These are phyloP conservation scores for Phytophthora fragariae DNA, from an alignment of 352 stramenopile species.

Conservation along the genomic window DNA sequence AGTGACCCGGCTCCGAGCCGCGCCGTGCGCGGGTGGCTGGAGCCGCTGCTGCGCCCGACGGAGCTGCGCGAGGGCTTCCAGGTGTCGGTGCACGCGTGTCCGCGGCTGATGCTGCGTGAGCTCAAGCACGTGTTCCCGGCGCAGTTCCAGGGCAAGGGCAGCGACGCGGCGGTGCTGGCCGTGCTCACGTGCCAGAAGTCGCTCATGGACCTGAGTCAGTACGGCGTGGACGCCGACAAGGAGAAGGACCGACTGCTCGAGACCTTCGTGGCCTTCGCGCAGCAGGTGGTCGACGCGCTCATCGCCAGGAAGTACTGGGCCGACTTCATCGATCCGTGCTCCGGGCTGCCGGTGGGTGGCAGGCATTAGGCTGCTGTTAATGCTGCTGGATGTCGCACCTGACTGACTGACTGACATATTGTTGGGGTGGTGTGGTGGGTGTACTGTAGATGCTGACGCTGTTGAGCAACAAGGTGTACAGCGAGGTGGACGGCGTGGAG, in stretches of 20 bases:
- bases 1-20: slow-evolving; percentile 7
- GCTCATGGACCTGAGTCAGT: slow-evolving; percentile 94
- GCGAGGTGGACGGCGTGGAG: slow-evolving; percentile 96
- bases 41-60: slow-evolving; percentile 59
- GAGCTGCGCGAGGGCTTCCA: slow-evolving; percentile 76
- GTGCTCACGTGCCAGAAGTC: slow-evolving; percentile 96
- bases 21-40: slow-evolving; percentile 32
- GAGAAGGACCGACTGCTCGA: slow-evolving; percentile 98
- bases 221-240: slow-evolving; percentile 92
- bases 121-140: slow-evolving; percentile 84
- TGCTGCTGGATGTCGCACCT: not conserved
- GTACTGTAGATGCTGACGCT: slow-evolving; percentile 87
- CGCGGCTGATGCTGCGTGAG: slow-evolving; percentile 76
- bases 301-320: slow-evolving; percentile 90
- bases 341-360: slow-evolving; percentile 87
- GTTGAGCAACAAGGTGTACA: slow-evolving; percentile 95
- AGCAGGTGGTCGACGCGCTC: slow-evolving; percentile 85
- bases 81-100: slow-evolving; percentile 82
- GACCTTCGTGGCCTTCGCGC: slow-evolving; percentile 94
- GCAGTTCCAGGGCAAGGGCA: slow-evolving; percentile 48
- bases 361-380: too few species aligned
- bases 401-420: too few species aligned
- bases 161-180: slow-evolving; percentile 67
- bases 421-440: too few species aligned
- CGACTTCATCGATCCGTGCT: slow-evolving; percentile 98